Evolutionary conservation across 2,329 filamentous ascomycete species (phyloP), one percentile per base, ranked within the genome.

Genomic region (Malbranchea cinnamomea): DNA sequence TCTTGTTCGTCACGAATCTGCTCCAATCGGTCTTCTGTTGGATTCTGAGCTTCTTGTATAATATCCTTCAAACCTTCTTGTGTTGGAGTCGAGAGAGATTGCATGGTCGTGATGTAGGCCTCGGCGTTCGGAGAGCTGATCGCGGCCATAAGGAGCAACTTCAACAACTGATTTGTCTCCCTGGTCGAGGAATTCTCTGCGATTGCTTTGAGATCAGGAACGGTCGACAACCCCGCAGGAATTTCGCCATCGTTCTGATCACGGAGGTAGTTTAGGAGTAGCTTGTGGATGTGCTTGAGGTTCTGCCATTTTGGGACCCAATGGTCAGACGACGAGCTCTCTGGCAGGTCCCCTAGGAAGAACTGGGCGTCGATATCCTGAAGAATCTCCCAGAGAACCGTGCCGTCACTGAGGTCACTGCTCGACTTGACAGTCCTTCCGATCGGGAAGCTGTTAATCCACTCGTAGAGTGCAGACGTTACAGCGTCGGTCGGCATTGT

Each of bases 71-170:
- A 43, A 2, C 54, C 52, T 34, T 58, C 53, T 34, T 63, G 58
- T 3, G 58, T 60, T 19, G 53, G 45, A 4, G 53, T 54, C 24
- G 52, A 55, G 23, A 65, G 38, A 23, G 47, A 48, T 39, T 58
- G 56, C 37, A 64, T 55, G 24, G 54, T 60, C 25, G 53, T 50
- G 34, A 77, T 61, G 44, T 72, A 74, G 19, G 60, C 59, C 33
- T 63, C 63, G 10, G 56, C 51, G 31, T 70, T 65, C 15, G 68
- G 64, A 8, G 71, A 72, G 45, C 67, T 63, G 38, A 74, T 66
- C 15, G 70, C 70, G n/a, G 64, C 65, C 34, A 74, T 65, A 13
- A 78, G 59, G 46, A 78, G 64, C 32, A 78, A 60, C 35, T 71
- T 70, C 23, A 78, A 57, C 29, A 78, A 58, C 59, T 76, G 58